phyloP scores from a whole-genome alignment of 495 filamentous ascomycete genomes.

The Bombardia bombarda region DNA sequence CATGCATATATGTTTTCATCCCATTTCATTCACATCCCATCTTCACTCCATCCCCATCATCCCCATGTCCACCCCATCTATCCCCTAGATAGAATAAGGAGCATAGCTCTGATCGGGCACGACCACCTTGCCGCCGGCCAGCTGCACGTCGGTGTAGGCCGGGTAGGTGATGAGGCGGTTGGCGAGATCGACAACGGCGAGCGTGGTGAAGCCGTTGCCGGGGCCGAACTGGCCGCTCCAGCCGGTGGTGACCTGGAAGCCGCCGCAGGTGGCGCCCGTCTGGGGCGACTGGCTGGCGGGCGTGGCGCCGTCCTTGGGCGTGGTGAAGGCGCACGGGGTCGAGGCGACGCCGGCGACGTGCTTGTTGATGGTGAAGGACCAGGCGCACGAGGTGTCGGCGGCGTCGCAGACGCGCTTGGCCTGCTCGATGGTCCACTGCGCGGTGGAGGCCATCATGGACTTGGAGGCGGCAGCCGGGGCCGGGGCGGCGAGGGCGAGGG shows the following conservation, averaged over 20 bases:
- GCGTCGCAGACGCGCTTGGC: slow-evolving; percentile 43
- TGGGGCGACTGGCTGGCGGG: slow-evolving; percentile 34
- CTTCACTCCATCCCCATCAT: no score
- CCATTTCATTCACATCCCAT: no score
- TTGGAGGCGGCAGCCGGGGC: slow-evolving; percentile 23
- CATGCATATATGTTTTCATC: no score
- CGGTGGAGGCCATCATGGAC: slow-evolving; percentile 32
- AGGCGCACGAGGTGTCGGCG: slow-evolving; percentile 36
- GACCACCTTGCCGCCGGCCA: slow-evolving; percentile 37
- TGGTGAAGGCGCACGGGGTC: slow-evolving; percentile 35
- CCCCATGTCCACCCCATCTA: no score
- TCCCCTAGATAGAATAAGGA: slow-evolving; percentile 14
- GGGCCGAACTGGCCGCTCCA: slow-evolving; percentile 51
- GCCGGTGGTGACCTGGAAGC: slow-evolving; percentile 42
- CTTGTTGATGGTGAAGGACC: slow-evolving; percentile 41
- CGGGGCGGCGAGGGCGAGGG: slow-evolving; percentile 29
- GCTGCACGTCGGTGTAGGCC: slow-evolving; percentile 39
- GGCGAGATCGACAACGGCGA: slow-evolving; percentile 37
- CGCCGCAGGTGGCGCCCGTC: slow-evolving; percentile 34
- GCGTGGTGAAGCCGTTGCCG: slow-evolving; percentile 46
- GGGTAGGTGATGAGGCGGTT: slow-evolving; percentile 40
- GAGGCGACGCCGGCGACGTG: slow-evolving; percentile 26
- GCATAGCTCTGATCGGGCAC: slow-evolving; percentile 48
- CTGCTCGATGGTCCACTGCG: slow-evolving; percentile 40
- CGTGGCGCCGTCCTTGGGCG: slow-evolving; percentile 6